Evolutionary conservation across 257 asterid genomes (phyloP), one percentile per base, ranked within the genome.

Genomic region (Solanum stenotomum): DNA sequence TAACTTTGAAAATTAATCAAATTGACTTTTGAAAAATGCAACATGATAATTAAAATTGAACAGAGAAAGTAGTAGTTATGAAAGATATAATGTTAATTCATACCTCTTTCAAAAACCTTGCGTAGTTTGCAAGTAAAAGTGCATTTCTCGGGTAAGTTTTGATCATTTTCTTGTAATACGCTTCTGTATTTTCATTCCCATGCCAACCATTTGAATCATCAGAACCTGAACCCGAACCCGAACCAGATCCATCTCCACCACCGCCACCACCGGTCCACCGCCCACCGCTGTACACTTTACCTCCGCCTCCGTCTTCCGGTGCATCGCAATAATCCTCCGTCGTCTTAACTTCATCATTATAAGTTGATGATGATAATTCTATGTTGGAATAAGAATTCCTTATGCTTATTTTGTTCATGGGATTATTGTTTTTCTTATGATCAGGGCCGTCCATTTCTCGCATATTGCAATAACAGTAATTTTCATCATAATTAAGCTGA

Each of bases 71-170:
- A 25, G 0, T 67, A 65, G 16, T 65, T 10, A n/a, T 11, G 72
- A n/a, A 2, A 4, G 18, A 65, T 13, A 65, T 1, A 59, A 11
- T 27, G 67, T 4, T 31, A 63, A 52, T 27, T 70, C 29, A 87
- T 65, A 93, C 99, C 97, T 95, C 97, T 91, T 95, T 96, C 88
- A 95, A 90, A 91, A 92, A 95, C 81, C 89, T 93, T 85, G 99
- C 98, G 89, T 96, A 96, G 90, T 96, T 96, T 27, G 97, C 93
- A 0, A 96, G 92, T 83, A 96, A 87, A 8, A 96, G 94, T 68
- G 98, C 88, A 87, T 96, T 96, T 34, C 91, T 92, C 0, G 98
- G 98, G 84, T 95, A 95, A 11, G 96, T 94, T 87, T 89, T 89
- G 2, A 96, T 92, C 98, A 96, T 96, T 83, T 49, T 93, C 93